phyloP scores from a whole-genome alignment of 2,329 filamentous ascomycete species.

The Cordyceps militaris region DNA sequence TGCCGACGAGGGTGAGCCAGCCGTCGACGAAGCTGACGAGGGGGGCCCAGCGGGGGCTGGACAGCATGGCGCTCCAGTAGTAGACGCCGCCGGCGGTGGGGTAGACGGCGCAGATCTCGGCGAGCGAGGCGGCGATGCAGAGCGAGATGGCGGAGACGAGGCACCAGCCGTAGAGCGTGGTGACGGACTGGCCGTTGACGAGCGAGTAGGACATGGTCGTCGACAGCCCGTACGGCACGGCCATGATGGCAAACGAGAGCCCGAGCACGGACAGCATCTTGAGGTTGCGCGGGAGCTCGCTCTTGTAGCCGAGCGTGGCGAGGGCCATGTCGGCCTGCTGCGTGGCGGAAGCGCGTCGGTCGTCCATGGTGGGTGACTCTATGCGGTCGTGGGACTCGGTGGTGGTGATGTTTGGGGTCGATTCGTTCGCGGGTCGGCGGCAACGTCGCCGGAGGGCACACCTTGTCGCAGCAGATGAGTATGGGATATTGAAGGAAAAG shows the following conservation, averaged over 20 bases:
- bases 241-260: conserved; percentile 45
- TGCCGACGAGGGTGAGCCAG: conserved; percentile 67
- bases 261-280: conserved; percentile 42
- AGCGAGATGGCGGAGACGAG: conserved; percentile 62
- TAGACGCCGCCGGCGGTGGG: conserved; percentile 57
- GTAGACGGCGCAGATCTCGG: conserved; percentile 66
- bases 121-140: conserved; percentile 62
- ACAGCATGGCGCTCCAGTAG: conserved; percentile 65
- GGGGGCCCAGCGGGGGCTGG: conserved; percentile 53
- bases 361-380: not conserved
- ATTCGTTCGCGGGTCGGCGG: too few relatives aligned
- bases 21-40: conserved; percentile 64
- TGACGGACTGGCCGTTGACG: conserved; percentile 65
- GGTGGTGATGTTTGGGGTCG: not conserved
- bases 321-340: conserved; percentile 35
- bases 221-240: conserved; percentile 43
- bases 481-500: too few relatives aligned
- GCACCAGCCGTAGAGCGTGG: conserved; percentile 64
- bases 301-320: conserved; percentile 42
- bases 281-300: conserved; percentile 43
- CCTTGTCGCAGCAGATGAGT: too few relatives aligned
- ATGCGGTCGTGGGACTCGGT: not conserved
- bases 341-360: conserved; percentile 15
- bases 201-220: conserved; percentile 46
- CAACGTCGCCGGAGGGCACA: too few relatives aligned